phyloP scores from a whole-genome alignment of 202 grass and related monocot species.

The Musa balbisiana region DNA sequence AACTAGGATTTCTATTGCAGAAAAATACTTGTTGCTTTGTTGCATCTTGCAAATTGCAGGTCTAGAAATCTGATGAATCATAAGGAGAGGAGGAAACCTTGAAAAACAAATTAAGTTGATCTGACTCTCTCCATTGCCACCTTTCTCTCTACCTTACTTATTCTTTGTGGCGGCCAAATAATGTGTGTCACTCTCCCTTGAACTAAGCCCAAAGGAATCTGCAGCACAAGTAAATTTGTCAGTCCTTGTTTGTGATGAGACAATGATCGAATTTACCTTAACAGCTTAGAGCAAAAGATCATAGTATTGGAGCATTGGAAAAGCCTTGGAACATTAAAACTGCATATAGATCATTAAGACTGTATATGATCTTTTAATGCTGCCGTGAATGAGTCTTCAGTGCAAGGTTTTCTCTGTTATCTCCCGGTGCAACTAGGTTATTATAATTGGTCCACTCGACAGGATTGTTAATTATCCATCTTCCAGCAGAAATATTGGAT shows the following conservation, averaged over 20 bases:
- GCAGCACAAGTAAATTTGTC: slow-evolving; percentile 1
- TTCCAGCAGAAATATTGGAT: too few relatives aligned
- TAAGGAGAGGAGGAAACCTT: background rate
- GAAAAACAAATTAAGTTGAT: slow-evolving; percentile 23
- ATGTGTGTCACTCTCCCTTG: slow-evolving; percentile 52
- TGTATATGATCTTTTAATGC: too few relatives aligned
- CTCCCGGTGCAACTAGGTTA: too few relatives aligned
- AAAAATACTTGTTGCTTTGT: too few relatives aligned
- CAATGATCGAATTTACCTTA: background rate
- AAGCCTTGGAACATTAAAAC: too few relatives aligned
- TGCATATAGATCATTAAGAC: too few relatives aligned
- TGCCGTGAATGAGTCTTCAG: too few relatives aligned
- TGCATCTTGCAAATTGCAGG: too few relatives aligned
- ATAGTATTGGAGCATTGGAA: background rate
- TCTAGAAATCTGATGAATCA: background rate
- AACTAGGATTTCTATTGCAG: too few relatives aligned
- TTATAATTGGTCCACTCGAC: too few relatives aligned
- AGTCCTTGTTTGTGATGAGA: background rate
- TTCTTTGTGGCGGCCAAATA: slow-evolving; percentile 59
- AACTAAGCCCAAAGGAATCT: slow-evolving; percentile 78
- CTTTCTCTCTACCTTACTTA: slow-evolving; percentile 50
- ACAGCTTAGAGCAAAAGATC: background rate
- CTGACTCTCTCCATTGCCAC: slow-evolving; percentile 51
- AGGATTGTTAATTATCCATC: too few relatives aligned
- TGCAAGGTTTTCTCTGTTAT: too few relatives aligned